These are phyloP conservation scores for Knoxdaviesia proteae DNA, from an alignment of 2,329 filamentous ascomycete genomes.

Conservation along the genomic window DNA sequence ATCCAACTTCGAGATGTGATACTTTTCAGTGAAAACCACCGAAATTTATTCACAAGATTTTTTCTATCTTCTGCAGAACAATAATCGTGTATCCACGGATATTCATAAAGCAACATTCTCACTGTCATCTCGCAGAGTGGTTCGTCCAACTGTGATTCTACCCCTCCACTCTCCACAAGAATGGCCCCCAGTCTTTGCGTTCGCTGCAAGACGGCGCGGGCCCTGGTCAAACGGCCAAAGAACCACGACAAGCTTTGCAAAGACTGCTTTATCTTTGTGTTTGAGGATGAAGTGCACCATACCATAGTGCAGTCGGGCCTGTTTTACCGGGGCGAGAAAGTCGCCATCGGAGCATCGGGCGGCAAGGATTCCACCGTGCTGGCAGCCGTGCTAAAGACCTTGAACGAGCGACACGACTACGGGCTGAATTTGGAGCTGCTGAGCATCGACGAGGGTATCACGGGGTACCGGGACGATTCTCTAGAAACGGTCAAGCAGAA, in stretches of 20 bases:
- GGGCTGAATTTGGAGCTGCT: slow-evolving; percentile 69
- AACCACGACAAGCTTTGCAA: slow-evolving; percentile 90
- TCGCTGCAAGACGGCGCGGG: slow-evolving; percentile 54
- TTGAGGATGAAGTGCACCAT: slow-evolving; percentile 85
- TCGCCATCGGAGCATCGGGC: slow-evolving; percentile 90
- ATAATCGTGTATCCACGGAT: no score
- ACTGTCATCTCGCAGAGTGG: no score
- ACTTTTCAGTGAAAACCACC: no score
- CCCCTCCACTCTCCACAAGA: neutral
- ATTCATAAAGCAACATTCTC: no score
- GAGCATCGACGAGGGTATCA: slow-evolving; percentile 93
- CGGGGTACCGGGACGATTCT: slow-evolving; percentile 87
- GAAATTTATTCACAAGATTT: no score
- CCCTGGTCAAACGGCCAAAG: slow-evolving; percentile 82
- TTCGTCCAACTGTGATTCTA: neutral
- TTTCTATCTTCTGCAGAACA: no score
- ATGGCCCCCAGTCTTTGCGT: slow-evolving; percentile 68
- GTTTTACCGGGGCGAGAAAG: slow-evolving; percentile 62
- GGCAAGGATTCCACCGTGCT: slow-evolving; percentile 96
- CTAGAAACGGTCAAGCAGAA: slow-evolving; percentile 94
- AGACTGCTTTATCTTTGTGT: slow-evolving; percentile 64
- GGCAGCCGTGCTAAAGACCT: slow-evolving; percentile 79
- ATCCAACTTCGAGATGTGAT: no score
- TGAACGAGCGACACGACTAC: slow-evolving; percentile 80
- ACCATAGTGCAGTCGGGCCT: slow-evolving; percentile 69